phyloP scores from a whole-genome alignment of 2,329 filamentous ascomycete species.

The Fusarium mundagurra region DNA sequence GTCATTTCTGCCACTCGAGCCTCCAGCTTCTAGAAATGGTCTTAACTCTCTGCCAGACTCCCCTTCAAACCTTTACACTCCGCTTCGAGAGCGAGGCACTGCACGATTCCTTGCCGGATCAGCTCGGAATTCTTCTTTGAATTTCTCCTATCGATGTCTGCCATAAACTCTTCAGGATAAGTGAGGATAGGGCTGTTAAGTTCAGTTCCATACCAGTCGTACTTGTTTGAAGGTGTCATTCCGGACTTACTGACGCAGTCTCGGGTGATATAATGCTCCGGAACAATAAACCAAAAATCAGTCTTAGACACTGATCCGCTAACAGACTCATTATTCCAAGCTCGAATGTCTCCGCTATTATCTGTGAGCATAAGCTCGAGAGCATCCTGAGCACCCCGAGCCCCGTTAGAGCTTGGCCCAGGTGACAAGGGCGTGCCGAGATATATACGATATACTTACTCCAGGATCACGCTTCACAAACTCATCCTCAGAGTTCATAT shows the following conservation, averaged over 20 bases:
- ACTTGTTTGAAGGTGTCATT: conserved; percentile 28
- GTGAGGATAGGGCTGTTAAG: conserved; percentile 41
- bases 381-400: no score
- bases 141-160: rapidly evolving
- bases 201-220: conserved; percentile 40
- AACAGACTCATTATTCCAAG: conserved; percentile 29
- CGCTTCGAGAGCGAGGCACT: background rate
- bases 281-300: conserved; percentile 35
- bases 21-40: background rate
- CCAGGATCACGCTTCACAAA: no score
- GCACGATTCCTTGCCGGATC: rapidly evolving
- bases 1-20: rapidly evolving
- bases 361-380: no score
- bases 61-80: rapidly evolving
- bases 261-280: conserved; percentile 33
- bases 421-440: no score
- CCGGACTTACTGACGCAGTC: conserved; percentile 22
- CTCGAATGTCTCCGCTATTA: conserved; percentile 21
- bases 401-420: no score
- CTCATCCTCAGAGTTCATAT: no score
- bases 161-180: conserved; percentile 25
- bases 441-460: no score
- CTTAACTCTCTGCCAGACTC: rapidly evolving
- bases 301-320: background rate
- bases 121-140: background rate